Base-by-base conservation (phyloP, 495 filamentous ascomycete species). In the Hypomontagnella submonticulosa region DNA sequence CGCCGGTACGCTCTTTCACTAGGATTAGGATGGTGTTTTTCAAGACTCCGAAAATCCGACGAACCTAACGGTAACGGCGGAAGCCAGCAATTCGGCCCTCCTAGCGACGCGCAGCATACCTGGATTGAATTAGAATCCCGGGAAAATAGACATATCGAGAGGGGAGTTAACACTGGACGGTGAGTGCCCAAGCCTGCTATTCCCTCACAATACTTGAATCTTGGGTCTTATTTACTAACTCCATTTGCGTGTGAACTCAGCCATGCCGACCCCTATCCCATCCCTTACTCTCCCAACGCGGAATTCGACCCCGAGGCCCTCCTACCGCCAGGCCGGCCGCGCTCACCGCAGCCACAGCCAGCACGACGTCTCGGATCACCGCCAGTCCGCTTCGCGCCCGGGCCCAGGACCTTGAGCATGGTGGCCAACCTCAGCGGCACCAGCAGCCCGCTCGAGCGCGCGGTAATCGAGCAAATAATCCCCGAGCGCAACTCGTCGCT, bases 11-110 rank as follows among this genome's bases (percentile, higher is more conserved):
- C 89, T 3, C 70, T 81, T 27, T 70, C 58, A 9, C 4, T 85
- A 15, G 84, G 87, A 0, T 61, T 90, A 13, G 84, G 76, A 10
- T 80, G 73, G 34, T 57, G 78, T 46, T 82, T 83, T 62, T 81
- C 83, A 4, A 71, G 67, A 37, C 67, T 81, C 11, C 30, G 11
- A 6, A 9, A 11, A 6, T 27, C 9, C 11, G 4, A 4, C 12
- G 16, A 3, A 16, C 30, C 48, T 19, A 10, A 1, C n/a, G 4
- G 3, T 16, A 2, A n/a, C 6, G 23, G 23, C 23, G 23, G 23
- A 27, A 2, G 23, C 6, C 3, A 6, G 2, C 23, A 6, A 27
- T 6, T 27, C 23, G 23, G 23, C 23, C 23, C 23, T 6, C 13
- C 18, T 3, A 23, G 27, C 8, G 37, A 56, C 12, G 7, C 50